Base-by-base conservation (phyloP, 139 green algal genomes). In the Chlorella sp. region DNA sequence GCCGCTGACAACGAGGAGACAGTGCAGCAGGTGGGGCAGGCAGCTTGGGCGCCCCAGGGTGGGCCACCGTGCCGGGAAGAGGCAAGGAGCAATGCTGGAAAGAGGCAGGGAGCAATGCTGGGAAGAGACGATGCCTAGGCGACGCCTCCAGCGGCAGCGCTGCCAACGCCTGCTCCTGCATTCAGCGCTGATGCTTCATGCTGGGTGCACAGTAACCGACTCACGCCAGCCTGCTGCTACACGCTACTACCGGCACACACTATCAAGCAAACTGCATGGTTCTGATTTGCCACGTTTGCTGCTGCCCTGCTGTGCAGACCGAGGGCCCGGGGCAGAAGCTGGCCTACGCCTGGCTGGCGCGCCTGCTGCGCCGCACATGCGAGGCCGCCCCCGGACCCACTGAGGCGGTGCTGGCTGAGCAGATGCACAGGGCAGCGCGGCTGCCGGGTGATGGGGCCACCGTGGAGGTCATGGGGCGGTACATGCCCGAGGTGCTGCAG, bases 341-440 rank as follows among this genome's bases (percentile, higher is more conserved):
- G 40, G 48, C 80, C 7, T 86, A 32, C 28, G 40, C 57, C 66
- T 88, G 81, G 88, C 60, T 86, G 9, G 37, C 40, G 3, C 81
- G 81, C 16, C 69, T 85, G 81, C n/a, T 88, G 36, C 37, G 37
- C 15, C 78, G 40, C 30, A 69, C 79, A 18, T 91, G 83, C 3
- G 86, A 39, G 24, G 34, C 36, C 2, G 90, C 92, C 1, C 89
- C 92, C 0, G 81, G 84, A 3, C 83, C 71, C 48, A 91, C 89
- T 21, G 88, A 91, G 42, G 92, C 90, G 21, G 21, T 81, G 57
- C 81, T 92, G 68, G 75, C 83, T 7, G 88, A 92, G 80, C 86
- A 89, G 69, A 79, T 89, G 86, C 39, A 69, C 53, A 40, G 48
- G 53, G 81, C 61, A 30, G 39, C 91, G 79, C 26, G 75, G 75